Percentiles rank a stretch among this genome's conserved stretches.
Evolutionary conservation across 2,329 filamentous ascomycete genomes (phyloP).

Genomic region (Monascus ruber): DNA sequence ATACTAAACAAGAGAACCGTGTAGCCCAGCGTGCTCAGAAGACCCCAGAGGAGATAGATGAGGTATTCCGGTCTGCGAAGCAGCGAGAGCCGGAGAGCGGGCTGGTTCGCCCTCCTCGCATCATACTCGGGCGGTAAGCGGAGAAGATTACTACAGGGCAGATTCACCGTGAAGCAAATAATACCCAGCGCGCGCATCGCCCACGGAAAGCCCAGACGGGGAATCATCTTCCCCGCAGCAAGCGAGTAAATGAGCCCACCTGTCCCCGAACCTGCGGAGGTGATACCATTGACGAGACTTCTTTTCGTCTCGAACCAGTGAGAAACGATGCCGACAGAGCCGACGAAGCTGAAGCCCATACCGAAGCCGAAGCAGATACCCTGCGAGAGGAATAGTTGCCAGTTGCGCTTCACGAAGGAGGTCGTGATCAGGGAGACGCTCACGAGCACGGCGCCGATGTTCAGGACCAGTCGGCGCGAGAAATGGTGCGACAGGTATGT

Average conservation of each 20-base stretch:
- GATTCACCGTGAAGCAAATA: constrained; percentile 41
- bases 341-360: constrained; percentile 52
- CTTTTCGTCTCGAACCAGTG: constrained; percentile 52
- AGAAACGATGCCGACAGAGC: constrained; percentile 43
- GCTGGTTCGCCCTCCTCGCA: constrained; percentile 33
- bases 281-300: constrained; percentile 49
- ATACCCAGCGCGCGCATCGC: constrained; percentile 51
- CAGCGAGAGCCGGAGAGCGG: constrained; percentile 42
- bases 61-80: constrained; percentile 45
- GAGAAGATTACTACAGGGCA: constrained; percentile 43
- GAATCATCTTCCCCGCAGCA: constrained; percentile 47
- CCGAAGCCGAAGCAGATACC: constrained; percentile 52
- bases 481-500: constrained; percentile 42
- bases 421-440: constrained; percentile 45
- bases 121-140: constrained; percentile 48
- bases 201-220: constrained; percentile 46
- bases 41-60: constrained; percentile 47
- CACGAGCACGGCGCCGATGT: constrained; percentile 46
- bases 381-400: constrained; percentile 51
- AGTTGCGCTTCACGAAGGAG: constrained; percentile 44
- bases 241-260: constrained; percentile 37
- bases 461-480: constrained; percentile 44
- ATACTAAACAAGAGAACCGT: constrained; percentile 54
- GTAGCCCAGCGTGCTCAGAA: constrained; percentile 54
- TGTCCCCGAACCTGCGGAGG: constrained; percentile 21